Conservation (phyloP, 2,329 filamentous ascomycete genomes). For the Cladosporium sp. region DNA sequence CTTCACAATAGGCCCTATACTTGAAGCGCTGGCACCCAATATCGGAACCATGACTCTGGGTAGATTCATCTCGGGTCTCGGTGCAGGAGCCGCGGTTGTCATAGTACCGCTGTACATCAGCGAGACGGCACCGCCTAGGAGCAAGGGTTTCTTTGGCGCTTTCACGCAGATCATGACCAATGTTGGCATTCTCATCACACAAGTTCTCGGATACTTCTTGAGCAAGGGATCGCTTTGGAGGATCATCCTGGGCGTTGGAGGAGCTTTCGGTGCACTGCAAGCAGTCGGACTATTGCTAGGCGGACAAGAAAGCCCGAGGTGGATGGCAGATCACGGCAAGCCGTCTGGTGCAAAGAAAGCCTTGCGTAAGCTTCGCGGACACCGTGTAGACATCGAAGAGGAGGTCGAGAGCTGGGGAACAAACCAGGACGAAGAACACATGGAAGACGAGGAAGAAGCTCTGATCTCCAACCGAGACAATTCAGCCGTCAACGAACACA, state of each 20-base stretch:
- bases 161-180: conserved; percentile 95
- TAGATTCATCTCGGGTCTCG: conserved; percentile 72
- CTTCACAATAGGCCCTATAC: conserved; percentile 67
- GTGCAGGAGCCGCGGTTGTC: conserved; percentile 82
- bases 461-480: conserved; percentile 47
- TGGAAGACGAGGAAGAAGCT: conserved; percentile 61
- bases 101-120: conserved; percentile 93
- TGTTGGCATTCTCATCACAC: conserved; percentile 71
- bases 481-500: conserved; percentile 11
- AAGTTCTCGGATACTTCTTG: conserved; percentile 79
- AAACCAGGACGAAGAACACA: conserved; percentile 24
- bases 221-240: conserved; percentile 77
- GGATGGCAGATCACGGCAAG: conserved; percentile 65
- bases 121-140: conserved; percentile 69
- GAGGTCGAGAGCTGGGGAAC: conserved; percentile 55
- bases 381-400: conserved; percentile 59
- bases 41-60: conserved; percentile 66
- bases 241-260: conserved; percentile 69
- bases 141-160: conserved; percentile 60
- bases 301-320: conserved; percentile 80
- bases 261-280: conserved; percentile 62
- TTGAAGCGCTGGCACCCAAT: conserved; percentile 65
- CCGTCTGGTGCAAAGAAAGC: conserved; percentile 56
- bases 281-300: conserved; percentile 61
- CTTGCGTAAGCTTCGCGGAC: conserved; percentile 71